These are phyloP conservation scores for Coniochaeta sp. DNA, from an alignment of 2,329 filamentous ascomycete species.

Conservation along the genomic window DNA sequence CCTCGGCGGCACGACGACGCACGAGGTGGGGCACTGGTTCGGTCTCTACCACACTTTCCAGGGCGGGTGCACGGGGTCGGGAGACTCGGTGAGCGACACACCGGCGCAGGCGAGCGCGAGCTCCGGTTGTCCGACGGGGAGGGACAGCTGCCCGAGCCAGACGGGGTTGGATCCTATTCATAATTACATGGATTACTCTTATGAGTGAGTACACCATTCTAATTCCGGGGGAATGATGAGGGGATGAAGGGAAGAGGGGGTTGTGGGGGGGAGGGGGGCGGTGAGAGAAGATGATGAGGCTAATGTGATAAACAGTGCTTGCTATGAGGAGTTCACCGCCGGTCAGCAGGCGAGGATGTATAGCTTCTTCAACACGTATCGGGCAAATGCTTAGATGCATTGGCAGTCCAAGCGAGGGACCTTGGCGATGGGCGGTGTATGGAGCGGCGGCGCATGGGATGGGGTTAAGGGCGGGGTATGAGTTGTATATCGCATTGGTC, in stretches of 20 bases:
- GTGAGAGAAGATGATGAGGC: not conserved
- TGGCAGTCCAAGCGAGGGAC: too few species aligned
- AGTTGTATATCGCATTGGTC: too few species aligned
- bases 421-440: too few species aligned
- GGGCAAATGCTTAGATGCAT: conserved; percentile 10
- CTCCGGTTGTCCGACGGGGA: conserved; percentile 27
- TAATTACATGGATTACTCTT: conserved; percentile 30
- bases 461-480: too few species aligned
- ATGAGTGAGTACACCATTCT: conserved; percentile 18
- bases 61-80: conserved; percentile 27
- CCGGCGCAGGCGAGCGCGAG: conserved; percentile 26
- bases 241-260: too few species aligned
- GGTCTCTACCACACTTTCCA: conserved; percentile 37
- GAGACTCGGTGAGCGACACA: conserved; percentile 33
- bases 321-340: conserved; percentile 31
- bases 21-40: conserved; percentile 38
- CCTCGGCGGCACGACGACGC: conserved; percentile 28
- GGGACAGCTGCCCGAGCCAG: conserved; percentile 23
- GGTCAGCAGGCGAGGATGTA: conserved; percentile 27
- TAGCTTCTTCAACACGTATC: conserved; percentile 21
- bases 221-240: not conserved
- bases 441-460: too few species aligned
- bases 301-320: conserved; percentile 15
- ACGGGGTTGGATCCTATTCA: conserved; percentile 25
- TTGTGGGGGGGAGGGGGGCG: too few species aligned